A percentile compares a stretch with the other conserved stretches of the same genome.
These are phyloP conservation scores for Raphanus hybrid DNA, from an alignment of 441 rosid species.

Conservation along the genomic window DNA sequence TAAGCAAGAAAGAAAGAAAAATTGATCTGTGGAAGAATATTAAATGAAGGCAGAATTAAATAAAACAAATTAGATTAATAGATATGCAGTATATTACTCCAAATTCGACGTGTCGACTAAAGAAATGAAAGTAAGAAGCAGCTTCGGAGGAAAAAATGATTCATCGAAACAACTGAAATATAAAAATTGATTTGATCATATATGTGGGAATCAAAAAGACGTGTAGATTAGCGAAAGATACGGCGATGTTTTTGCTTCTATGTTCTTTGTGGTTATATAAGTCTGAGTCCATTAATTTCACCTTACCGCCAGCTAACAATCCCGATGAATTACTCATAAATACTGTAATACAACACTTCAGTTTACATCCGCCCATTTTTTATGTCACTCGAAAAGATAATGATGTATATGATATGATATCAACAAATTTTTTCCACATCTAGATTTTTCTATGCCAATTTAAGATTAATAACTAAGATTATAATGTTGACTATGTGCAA, in stretches of 20 bases:
- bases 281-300: constrained; percentile 46
- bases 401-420: constrained; percentile 34
- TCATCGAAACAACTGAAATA: constrained; percentile 31
- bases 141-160: constrained; percentile 29
- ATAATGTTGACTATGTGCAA: background rate
- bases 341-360: constrained; percentile 29
- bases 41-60: background rate
- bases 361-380: constrained; percentile 30
- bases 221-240: constrained; percentile 47
- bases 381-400: constrained; percentile 31
- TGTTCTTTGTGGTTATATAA: constrained; percentile 35
- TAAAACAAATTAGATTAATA: constrained; percentile 10
- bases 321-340: constrained; percentile 44
- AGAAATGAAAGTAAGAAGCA: constrained; percentile 39
- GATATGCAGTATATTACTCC: constrained; percentile 24
- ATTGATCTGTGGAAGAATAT: background rate
- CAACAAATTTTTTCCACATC: constrained; percentile 25
- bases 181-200: constrained; percentile 21
- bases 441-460: background rate
- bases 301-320: constrained; percentile 49
- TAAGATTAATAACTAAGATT: background rate
- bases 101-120: constrained; percentile 36
- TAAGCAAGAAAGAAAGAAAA: background rate
- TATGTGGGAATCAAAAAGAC: constrained; percentile 45
- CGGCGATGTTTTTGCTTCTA: constrained; percentile 46